Evolutionary conservation across 495 filamentous ascomycete species (phyloP).

Genomic region (Tuber brumale): DNA sequence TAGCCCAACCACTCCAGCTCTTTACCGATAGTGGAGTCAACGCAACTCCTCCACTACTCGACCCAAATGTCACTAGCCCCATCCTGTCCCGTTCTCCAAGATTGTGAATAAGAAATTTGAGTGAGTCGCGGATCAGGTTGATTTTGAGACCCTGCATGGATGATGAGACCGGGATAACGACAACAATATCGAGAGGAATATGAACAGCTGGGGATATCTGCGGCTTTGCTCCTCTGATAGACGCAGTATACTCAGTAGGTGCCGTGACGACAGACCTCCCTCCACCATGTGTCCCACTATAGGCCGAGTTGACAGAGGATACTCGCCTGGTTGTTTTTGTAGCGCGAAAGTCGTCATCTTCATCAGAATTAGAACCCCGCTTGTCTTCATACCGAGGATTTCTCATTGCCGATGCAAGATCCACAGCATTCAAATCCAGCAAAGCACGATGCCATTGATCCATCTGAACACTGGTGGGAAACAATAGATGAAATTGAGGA

Average conservation of each 20-base stretch:
- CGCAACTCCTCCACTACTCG: constrained; percentile 84
- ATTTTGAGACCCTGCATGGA: constrained; percentile 99
- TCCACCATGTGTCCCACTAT: constrained; percentile 77
- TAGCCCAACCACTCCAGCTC: constrained; percentile 83
- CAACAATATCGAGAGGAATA: constrained; percentile 90
- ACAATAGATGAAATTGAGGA: constrained; percentile 93
- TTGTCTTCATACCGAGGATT: constrained; percentile 66
- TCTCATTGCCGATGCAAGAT: constrained; percentile 54
- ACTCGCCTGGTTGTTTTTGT: constrained; percentile 65
- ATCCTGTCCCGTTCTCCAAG: constrained; percentile 94
- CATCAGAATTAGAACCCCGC: constrained; percentile 62
- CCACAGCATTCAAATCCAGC: constrained; percentile 68
- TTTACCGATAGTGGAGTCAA: constrained; percentile 98
- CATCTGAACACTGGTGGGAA: constrained; percentile 75
- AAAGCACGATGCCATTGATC: constrained; percentile 88
- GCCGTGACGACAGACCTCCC: constrained; percentile 67
- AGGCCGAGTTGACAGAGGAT: constrained; percentile 80
- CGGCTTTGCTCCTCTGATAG: constrained; percentile 49
- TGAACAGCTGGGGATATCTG: constrained; percentile 61
- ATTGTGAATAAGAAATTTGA: constrained; percentile 85
- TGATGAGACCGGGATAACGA: constrained; percentile 94
- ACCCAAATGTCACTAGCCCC: constrained; percentile 96
- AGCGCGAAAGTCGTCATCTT: constrained; percentile 84
- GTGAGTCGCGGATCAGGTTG: constrained; percentile 82
- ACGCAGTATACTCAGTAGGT: constrained; percentile 71